A percentile compares a stretch with the other conserved stretches of the same genome.
phyloP scores from a whole-genome alignment of 2,329 filamentous ascomycete genomes.

The Tolypocladium capitatum region DNA sequence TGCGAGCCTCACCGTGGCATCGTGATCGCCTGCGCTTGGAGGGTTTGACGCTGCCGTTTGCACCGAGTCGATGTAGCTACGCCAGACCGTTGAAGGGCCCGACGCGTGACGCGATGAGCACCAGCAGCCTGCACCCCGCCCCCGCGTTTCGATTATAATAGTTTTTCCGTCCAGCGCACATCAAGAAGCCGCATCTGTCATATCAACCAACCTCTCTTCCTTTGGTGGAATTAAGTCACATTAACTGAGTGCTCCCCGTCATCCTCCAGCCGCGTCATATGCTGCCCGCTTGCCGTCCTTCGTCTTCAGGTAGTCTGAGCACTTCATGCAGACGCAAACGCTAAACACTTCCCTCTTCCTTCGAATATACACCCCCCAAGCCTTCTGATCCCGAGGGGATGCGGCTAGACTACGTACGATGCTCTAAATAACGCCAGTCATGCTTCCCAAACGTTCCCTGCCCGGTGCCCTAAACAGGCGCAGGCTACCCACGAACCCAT shows the following conservation, averaged over 20 bases:
- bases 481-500: not conserved
- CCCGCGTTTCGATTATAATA: conserved; percentile 3
- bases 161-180: not conserved
- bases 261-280: not conserved
- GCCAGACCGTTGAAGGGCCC: not conserved
- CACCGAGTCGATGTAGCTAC: not conserved
- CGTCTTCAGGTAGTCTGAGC: not conserved
- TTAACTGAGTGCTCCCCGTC: not conserved
- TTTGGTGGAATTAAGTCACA: not conserved
- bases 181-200: not conserved
- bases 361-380: not conserved
- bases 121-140: conserved; percentile 5
- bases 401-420: conserved; percentile 2
- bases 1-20: conserved; percentile 13
- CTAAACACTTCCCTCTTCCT: not conserved
- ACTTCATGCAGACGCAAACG: not conserved
- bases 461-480: not conserved
- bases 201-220: not conserved
- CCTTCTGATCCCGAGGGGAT: not conserved
- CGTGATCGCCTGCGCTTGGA: conserved; percentile 2
- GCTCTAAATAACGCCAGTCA: conserved; percentile 4
- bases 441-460: conserved; percentile 1
- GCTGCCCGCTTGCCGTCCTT: not conserved
- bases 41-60: not conserved
- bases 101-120: conserved; percentile 4